Percentiles rank a stretch among this genome's conserved stretches.
phyloP scores from a whole-genome alignment of 2,329 filamentous ascomycete species.

The Fusarium sarcochroum region DNA sequence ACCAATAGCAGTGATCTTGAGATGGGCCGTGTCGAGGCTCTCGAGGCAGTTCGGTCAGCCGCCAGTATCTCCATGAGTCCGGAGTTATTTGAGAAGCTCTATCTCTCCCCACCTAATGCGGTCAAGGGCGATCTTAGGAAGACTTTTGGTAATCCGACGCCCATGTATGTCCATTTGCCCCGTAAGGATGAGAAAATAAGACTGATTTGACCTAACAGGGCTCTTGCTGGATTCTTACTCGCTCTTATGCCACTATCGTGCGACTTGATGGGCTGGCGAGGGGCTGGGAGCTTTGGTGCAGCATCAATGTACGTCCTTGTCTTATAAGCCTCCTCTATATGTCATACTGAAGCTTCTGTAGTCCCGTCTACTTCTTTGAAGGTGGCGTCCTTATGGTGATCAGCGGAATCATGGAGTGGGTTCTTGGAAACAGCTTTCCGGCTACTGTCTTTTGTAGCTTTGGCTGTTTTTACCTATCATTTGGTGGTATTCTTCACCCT shows the following conservation, averaged over 20 bases:
- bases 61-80: slow-evolving; percentile 64
- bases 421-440: slow-evolving; percentile 71
- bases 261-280: slow-evolving; percentile 67
- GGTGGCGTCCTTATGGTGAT: slow-evolving; percentile 66
- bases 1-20: slow-evolving; percentile 7
- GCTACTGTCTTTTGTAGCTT: slow-evolving; percentile 69
- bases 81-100: slow-evolving; percentile 73
- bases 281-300: slow-evolving; percentile 61
- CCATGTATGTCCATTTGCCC: slow-evolving; percentile 53
- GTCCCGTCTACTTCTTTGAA: slow-evolving; percentile 63
- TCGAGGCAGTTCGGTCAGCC: slow-evolving; percentile 41
- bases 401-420: slow-evolving; percentile 66
- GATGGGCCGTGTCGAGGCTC: neutral
- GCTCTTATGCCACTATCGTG: slow-evolving; percentile 61
- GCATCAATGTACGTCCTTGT: slow-evolving; percentile 59
- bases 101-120: slow-evolving; percentile 65
- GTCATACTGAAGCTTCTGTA: slow-evolving; percentile 37
- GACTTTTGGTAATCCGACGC: slow-evolving; percentile 72
- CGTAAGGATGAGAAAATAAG: too few relatives aligned
- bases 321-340: neutral
- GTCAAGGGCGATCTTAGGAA: slow-evolving; percentile 66
- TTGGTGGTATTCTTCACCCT: slow-evolving; percentile 66
- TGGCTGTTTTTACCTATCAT: slow-evolving; percentile 68
- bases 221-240: slow-evolving; percentile 64
- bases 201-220: slow-evolving; percentile 51